Percentiles rank a stretch among this genome's conserved stretches.
Evolutionary conservation across 805 yeast species (phyloP).

Genomic region (Spathaspora arborariae): DNA sequence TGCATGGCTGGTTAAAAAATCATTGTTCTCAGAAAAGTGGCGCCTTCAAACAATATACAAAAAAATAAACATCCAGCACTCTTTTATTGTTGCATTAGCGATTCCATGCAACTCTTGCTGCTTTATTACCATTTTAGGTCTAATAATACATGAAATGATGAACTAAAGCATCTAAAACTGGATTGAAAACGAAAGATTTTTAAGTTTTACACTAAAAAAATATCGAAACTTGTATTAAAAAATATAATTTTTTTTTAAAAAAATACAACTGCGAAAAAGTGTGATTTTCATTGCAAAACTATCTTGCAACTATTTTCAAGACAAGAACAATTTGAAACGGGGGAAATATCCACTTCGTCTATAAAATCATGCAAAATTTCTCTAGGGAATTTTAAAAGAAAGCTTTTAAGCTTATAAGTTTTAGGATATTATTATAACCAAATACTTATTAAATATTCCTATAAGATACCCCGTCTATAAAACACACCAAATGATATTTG

Average conservation of each 20-base stretch:
- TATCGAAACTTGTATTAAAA: neutral
- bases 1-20: neutral
- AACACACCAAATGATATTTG: neutral
- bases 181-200: neutral
- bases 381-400: neutral
- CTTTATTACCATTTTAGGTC: neutral
- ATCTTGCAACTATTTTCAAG: neutral
- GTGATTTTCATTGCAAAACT: neutral
- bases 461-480: neutral
- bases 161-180: neutral
- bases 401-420: neutral
- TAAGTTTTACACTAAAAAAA: neutral
- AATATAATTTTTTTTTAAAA: neutral
- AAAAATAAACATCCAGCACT: neutral
- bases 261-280: constrained; percentile 1
- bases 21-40: neutral
- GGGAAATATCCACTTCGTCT: neutral
- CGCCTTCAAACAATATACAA: neutral
- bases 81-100: neutral
- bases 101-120: neutral
- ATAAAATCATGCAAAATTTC: neutral
- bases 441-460: too few relatives aligned
- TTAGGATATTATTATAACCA: too few relatives aligned
- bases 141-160: neutral
- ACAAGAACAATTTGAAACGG: neutral